Evolutionary conservation across 495 filamentous ascomycete species (phyloP), one percentile per base, ranked within the genome.

Genomic region (Penicillium silybi): DNA sequence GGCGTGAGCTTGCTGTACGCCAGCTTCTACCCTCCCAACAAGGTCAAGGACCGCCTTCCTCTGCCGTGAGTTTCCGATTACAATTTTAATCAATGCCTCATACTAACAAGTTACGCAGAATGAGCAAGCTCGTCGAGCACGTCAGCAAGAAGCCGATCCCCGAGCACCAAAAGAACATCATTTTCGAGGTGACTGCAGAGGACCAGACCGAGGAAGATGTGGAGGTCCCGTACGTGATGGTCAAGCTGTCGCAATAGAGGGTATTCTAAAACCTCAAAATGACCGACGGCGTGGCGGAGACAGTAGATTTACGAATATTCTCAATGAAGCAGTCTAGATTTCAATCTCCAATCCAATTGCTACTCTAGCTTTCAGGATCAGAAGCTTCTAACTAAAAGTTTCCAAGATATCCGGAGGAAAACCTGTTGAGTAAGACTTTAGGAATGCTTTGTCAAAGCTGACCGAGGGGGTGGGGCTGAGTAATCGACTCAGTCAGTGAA

Each of bases 1-100:
- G 95, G 92, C 2, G 93, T 97, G 47, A 96, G 90, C 66, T 71
- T 99, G 58, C 77, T 99, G n/a, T 99, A 95, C 66, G 92, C 92
- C 45, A 86, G 83, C 68, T 99, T 97, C 82, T 96, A 93, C 71
- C 85, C 87, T n/a, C 79, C 83, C 1, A 78, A 80, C 7, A 99
- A 97, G 77, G 70, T 88, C 38, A 95, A 92, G 80, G 95, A 97
- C 67, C 79, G 86, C 49, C 68, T 87, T 57, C 77, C 74, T 25
- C 68, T 88, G 52, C 75, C 75, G 85, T 89, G 77, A 74, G 84
- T 81, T 48, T 44, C 26, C n/a, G 0, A 19, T n/a, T 45, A 7
- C 16, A 2, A 18, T n/a, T 32, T 13, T 13, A 13, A 17, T 2
- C 4, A 18, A 39, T 2, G 18, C 18, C 18, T 7, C 1, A 16